Base-by-base conservation (phyloP, 2,329 filamentous ascomycete species). In the Blastomyces parvus region DNA sequence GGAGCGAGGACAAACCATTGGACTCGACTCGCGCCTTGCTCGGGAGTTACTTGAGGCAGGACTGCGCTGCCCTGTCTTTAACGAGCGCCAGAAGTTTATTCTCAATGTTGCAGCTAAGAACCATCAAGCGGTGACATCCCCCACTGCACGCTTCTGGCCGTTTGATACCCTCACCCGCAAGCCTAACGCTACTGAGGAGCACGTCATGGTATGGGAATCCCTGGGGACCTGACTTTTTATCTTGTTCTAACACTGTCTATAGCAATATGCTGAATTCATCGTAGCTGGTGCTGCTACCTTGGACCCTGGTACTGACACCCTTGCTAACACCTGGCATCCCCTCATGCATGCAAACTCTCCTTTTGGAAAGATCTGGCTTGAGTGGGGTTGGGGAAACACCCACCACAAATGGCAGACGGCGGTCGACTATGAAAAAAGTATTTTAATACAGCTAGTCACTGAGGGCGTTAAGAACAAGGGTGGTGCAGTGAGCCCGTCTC, bases 31-130 rank as follows among this genome's bases (percentile, higher is more conserved):
- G 46, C 74, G 72, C 56, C 67, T 80, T 19, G 62, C 79, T 22
- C 62, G 67, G 19, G 76, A 79, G 58, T 69, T 80, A 17, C 68
- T 79, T 33, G 70, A 72, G 25, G 74, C 76, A 6, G 77, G 77
- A 11, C 66, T 79, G 5, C 72, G 71, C 9, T 79, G 77, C 59
- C 76, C 77, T 42, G 74, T 70, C 1, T 80, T 80, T 66, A 77
- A 74, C 50, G 76, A 79, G 30, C 75, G 77, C 46, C 76, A 79
- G 71, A 78, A 77, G 58, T 75, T 70, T 60, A 70, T 70, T 1
- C 66, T 77, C 2, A 69, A 70, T 46, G 61, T 68, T 22, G 70
- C 72, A 59, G 71, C 73, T 2, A 68, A 70, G 22, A 66, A 71
- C 36, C 42, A 64, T 1, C 55, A 58, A 7, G 67, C 70, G 55